These are phyloP conservation scores for Mariannaea elegans DNA, from an alignment of 2,329 filamentous ascomycete genomes.

Conservation along the genomic window DNA sequence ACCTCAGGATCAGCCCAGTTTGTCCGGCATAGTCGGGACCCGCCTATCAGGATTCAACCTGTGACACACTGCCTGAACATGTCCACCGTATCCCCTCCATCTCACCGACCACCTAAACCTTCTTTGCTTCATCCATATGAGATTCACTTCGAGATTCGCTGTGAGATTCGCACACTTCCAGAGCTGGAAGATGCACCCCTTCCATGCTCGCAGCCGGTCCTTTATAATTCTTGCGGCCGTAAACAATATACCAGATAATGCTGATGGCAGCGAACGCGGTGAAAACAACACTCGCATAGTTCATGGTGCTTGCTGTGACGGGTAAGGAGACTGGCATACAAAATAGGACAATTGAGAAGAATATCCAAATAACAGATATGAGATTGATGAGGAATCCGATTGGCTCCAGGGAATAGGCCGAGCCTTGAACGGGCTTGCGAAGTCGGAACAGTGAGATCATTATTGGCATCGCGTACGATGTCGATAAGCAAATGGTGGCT, in stretches of 20 bases:
- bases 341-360: conserved; percentile 73
- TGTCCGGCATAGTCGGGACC: too few relatives aligned
- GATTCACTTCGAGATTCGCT: too few relatives aligned
- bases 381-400: conserved; percentile 75
- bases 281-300: conserved; percentile 72
- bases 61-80: too few relatives aligned
- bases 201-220: too few relatives aligned
- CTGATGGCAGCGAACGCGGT: conserved; percentile 57
- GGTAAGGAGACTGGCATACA: conserved; percentile 74
- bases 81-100: too few relatives aligned
- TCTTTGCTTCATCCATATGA: too few relatives aligned
- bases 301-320: conserved; percentile 66
- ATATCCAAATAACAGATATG: conserved; percentile 73
- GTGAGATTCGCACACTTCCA: too few relatives aligned
- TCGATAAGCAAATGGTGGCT: conserved; percentile 78
- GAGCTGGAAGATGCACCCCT: too few relatives aligned
- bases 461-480: conserved; percentile 78
- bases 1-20: too few relatives aligned
- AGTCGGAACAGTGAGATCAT: conserved; percentile 73
- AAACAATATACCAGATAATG: not conserved
- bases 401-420: conserved; percentile 70
- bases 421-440: conserved; percentile 67
- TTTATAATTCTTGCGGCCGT: not conserved
- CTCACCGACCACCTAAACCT: too few relatives aligned
- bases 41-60: too few relatives aligned